Conservation (phyloP, 306 rosid genomes). For the Vicia sativa region DNA sequence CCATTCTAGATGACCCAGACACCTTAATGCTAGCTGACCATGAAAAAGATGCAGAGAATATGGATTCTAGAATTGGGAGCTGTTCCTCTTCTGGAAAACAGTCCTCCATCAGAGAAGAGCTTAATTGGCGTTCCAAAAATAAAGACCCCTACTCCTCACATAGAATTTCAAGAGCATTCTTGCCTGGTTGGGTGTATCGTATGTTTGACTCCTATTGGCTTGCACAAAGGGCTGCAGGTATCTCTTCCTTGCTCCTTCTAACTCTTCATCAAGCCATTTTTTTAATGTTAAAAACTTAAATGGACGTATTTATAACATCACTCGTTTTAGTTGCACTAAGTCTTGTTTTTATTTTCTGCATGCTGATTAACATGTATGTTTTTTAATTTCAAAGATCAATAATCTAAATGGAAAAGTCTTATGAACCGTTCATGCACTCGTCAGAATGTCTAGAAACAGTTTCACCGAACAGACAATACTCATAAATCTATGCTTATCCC, state of each 20-base stretch:
- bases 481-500: neutral
- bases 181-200: slow-evolving; percentile 84
- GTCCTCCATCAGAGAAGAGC: slow-evolving; percentile 45
- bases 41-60: slow-evolving; percentile 44
- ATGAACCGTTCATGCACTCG: neutral
- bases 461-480: neutral
- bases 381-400: slow-evolving; percentile 22
- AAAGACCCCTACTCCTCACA: slow-evolving; percentile 41
- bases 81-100: slow-evolving; percentile 56
- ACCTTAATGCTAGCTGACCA: slow-evolving; percentile 44
- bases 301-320: slow-evolving; percentile 5
- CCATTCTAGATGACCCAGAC: slow-evolving; percentile 48
- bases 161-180: slow-evolving; percentile 69
- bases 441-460: neutral
- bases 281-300: neutral
- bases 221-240: slow-evolving; percentile 88
- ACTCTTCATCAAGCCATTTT: neutral
- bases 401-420: slow-evolving; percentile 15
- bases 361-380: slow-evolving; percentile 26
- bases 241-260: slow-evolving; percentile 38
- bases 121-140: slow-evolving; percentile 40
- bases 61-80: slow-evolving; percentile 44
- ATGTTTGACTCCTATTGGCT: slow-evolving; percentile 93
- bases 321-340: slow-evolving; percentile 17
- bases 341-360: slow-evolving; percentile 17